Conservation (phyloP, 805 yeast species). For the Hanseniaspora opuntiae region DNA sequence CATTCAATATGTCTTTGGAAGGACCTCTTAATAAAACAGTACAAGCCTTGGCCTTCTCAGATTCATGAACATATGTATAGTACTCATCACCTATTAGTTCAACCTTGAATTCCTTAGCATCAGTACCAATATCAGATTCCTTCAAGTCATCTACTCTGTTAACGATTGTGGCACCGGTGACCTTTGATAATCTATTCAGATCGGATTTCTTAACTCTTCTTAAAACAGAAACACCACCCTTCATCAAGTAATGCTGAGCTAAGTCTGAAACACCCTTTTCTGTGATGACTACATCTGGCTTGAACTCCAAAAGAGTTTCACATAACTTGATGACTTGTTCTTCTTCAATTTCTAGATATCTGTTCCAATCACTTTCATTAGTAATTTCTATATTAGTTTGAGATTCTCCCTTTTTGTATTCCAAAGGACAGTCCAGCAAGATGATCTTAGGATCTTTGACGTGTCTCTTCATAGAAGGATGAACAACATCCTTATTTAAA, state of each 20-base stretch:
- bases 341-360: conserved; percentile 91
- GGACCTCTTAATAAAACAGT: conserved; percentile 89
- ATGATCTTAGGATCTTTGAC: conserved; percentile 82
- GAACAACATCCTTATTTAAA: conserved; percentile 94
- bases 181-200: conserved; percentile 90
- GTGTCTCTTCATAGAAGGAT: conserved; percentile 88
- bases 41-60: conserved; percentile 82
- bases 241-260: conserved; percentile 90
- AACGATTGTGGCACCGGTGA: conserved; percentile 94
- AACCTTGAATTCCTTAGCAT: conserved; percentile 82
- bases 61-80: conserved; percentile 69
- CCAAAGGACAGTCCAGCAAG: conserved; percentile 88
- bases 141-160: conserved; percentile 89
- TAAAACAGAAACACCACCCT: conserved; percentile 83
- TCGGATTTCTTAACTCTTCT: conserved; percentile 93
- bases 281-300: conserved; percentile 89
- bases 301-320: conserved; percentile 66
- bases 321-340: conserved; percentile 85
- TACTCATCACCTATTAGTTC: conserved; percentile 96
- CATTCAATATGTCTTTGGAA: conserved; percentile 89
- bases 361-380: conserved; percentile 90
- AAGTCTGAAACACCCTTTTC: conserved; percentile 97
- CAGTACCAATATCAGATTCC: conserved; percentile 77
- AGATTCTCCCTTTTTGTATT: conserved; percentile 97
- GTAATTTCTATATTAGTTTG: conserved; percentile 96